Base-by-base conservation (phyloP, 176 grass and related monocot genomes). In the Typha latifolia region DNA sequence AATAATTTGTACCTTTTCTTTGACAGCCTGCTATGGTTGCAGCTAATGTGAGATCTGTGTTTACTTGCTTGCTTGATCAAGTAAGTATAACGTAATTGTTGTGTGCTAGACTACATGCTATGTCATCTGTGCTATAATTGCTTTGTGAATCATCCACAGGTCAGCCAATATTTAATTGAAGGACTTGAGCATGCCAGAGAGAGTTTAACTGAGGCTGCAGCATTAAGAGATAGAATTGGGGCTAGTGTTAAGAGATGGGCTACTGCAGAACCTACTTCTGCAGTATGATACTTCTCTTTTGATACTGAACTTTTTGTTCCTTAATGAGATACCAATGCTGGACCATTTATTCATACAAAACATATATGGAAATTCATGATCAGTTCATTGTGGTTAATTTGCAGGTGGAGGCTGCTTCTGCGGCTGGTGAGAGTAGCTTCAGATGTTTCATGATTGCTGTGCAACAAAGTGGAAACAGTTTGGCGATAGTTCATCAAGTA, bases 401-500 rank as follows among this genome's bases (percentile, higher is more conserved):
- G 49, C 84, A 99, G 94, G 86, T 84, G 67, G 94, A 99, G 68
- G 94, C 69, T 4, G 89, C 94, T 49, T 89, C 94, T 51, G 74
- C 79, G 75, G 79, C 81, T 32, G 94, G 94, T 43, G 94, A 93
- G 84, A 93, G 78, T 80, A 99, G 94, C 79, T 90, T 93, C 67
- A 93, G 87, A 77, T 79, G 73, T 48, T 99, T 99, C 71, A 99
- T 99, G 89, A 82, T 99, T 47, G 94, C 86, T 2, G 94, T 99
- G 47, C 94, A 99, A 69, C 88, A 89, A 68, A 93, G 94, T 80
- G 86, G 79, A 51, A 99, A 85, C 64, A 99, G 94, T 67, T 69
- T 99, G 26, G 83, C 94, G 70, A 83, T 93, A 70, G 86, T 97
- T 86, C 94, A 97, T 77, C 89, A 97, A 85, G 94, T 97, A 87